Conservation (phyloP, 2,329 filamentous ascomycete genomes). For the Aspergillus sp. region DNA sequence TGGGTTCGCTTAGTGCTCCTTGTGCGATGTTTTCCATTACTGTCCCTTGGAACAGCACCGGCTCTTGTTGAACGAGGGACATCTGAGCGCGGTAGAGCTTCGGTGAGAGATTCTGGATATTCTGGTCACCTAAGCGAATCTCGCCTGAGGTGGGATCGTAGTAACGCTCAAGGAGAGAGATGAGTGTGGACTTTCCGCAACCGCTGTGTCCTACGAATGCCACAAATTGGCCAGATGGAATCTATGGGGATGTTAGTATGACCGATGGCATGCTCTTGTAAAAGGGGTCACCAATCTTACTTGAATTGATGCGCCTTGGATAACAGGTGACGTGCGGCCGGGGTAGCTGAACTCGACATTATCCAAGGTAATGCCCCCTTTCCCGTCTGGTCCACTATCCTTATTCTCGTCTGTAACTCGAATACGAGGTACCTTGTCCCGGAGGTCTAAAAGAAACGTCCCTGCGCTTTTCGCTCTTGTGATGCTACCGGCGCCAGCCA, state of each 20-base stretch:
- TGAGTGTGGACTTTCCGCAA: conserved; percentile 66
- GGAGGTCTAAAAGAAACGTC: conserved; percentile 36
- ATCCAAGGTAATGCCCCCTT: conserved; percentile 1
- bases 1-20: conserved; percentile 36
- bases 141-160: conserved; percentile 67
- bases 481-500: conserved; percentile 11
- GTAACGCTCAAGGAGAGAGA: conserved; percentile 63
- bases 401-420: conserved; percentile 6
- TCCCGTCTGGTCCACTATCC: neutral
- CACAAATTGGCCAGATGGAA: conserved; percentile 51
- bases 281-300: conserved; percentile 1
- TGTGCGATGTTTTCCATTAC: conserved; percentile 73
- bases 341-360: conserved; percentile 31
- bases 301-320: conserved; percentile 2
- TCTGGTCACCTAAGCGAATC: conserved; percentile 63
- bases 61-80: conserved; percentile 73
- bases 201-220: conserved; percentile 59
- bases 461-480: conserved; percentile 38
- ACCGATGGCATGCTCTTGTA: neutral
- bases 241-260: conserved; percentile 18
- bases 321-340: conserved; percentile 24
- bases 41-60: conserved; percentile 69
- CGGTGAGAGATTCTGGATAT: conserved; percentile 61
- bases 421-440: conserved; percentile 2
- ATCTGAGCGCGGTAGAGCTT: conserved; percentile 64